A percentile compares a stretch with the other conserved stretches of the same genome.
These are phyloP conservation scores for Malus sieversii DNA, from an alignment of 306 rosid genomes.

Conservation along the genomic window DNA sequence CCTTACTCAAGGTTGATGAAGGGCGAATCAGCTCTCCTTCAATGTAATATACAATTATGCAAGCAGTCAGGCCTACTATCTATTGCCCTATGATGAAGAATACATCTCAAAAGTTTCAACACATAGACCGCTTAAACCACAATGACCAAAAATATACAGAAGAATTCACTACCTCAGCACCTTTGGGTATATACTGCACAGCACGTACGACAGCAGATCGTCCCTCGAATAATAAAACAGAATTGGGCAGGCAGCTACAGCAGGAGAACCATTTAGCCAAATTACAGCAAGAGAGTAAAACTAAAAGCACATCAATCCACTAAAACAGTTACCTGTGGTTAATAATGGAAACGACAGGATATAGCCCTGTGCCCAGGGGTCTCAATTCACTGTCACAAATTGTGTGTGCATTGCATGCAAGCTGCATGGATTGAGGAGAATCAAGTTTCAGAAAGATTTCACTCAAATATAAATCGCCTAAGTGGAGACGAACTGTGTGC, in stretches of 20 bases:
- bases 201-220: constrained; percentile 70
- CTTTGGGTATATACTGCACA: constrained; percentile 57
- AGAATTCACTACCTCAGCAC: constrained; percentile 54
- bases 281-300: constrained; percentile 9
- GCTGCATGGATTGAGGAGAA: constrained; percentile 47
- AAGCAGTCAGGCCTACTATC: neutral
- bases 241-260: constrained; percentile 73
- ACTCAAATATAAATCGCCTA: neutral
- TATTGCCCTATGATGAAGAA: neutral
- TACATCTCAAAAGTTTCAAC: neutral
- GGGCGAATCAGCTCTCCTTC: too few relatives aligned
- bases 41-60: too few relatives aligned
- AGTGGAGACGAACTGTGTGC: neutral
- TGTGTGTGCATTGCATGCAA: constrained; percentile 95
- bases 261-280: constrained; percentile 26
- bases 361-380: constrained; percentile 87
- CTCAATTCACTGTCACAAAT: constrained; percentile 86
- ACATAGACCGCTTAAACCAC: neutral
- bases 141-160: neutral
- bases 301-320: neutral
- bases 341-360: constrained; percentile 77
- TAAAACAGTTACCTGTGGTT: constrained; percentile 72
- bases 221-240: constrained; percentile 83
- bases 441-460: constrained; percentile 16
- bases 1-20: too few relatives aligned